Evolutionary conservation across 805 yeast species (phyloP).

Genomic region (Kodamaea laetipori): DNA sequence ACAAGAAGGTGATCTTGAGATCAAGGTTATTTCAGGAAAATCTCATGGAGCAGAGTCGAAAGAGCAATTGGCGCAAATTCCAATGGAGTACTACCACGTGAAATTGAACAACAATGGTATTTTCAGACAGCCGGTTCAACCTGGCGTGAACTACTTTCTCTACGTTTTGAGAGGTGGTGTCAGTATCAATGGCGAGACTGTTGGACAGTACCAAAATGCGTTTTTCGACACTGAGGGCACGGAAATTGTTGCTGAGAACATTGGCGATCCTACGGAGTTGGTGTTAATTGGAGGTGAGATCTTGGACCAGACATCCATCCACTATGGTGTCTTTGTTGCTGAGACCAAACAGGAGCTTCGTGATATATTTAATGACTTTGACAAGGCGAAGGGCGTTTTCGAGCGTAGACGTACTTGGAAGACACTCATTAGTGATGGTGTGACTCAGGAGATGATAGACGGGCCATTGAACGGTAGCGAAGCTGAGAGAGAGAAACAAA

Average conservation of each 20-base stretch:
- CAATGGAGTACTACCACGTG: conserved; percentile 72
- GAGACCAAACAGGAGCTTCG: conserved; percentile 11
- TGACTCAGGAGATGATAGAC: conserved; percentile 44
- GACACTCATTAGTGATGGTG: conserved; percentile 47
- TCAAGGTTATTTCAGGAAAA: conserved; percentile 77
- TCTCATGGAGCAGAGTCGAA: conserved; percentile 74
- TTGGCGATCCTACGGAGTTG: conserved; percentile 49
- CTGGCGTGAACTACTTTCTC: conserved; percentile 65
- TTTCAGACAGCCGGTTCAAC: conserved; percentile 62
- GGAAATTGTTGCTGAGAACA: conserved; percentile 39
- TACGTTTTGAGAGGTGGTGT: conserved; percentile 64
- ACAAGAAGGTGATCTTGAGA: conserved; percentile 51
- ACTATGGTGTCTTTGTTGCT: conserved; percentile 91
- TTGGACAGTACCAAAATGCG: conserved; percentile 51
- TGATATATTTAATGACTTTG: background rate
- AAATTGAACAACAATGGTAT: conserved; percentile 64
- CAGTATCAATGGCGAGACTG: conserved; percentile 42
- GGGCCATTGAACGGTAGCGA: conserved; percentile 38
- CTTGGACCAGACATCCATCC: conserved; percentile 74
- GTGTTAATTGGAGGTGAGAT: conserved; percentile 77
- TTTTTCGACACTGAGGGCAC: conserved; percentile 71
- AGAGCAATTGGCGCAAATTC: conserved; percentile 78
- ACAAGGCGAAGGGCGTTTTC: conserved; percentile 3
- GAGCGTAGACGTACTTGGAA: conserved; percentile 55
- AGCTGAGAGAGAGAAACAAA: conserved; percentile 27